Percentiles rank a stretch among this genome's conserved stretches.
Conservation (phyloP, 768 basidiomycete genomes). For the Agrocybe praecox region DNA sequence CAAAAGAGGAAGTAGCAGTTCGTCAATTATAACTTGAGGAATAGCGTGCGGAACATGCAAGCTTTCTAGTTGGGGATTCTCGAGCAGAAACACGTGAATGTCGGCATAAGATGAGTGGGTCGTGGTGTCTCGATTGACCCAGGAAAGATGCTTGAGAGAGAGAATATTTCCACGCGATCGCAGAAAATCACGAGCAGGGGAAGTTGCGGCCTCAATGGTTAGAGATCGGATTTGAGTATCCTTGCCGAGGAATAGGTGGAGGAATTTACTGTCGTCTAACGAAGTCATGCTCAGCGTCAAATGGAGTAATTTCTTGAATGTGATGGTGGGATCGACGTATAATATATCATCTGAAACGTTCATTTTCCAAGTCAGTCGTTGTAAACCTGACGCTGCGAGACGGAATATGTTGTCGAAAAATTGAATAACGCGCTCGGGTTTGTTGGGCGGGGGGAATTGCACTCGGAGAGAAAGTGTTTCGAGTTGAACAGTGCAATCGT, state of each 20-base stretch:
- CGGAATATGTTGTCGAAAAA: conserved; percentile 13
- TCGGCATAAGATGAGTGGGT: conserved; percentile 10
- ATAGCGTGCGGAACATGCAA: conserved; percentile 19
- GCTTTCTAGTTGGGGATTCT: conserved; percentile 26
- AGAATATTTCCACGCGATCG: conserved; percentile 20
- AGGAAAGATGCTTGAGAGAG: conserved; percentile 23
- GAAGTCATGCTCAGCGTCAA: conserved; percentile 18
- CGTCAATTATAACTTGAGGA: conserved; percentile 15
- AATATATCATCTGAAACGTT: conserved; percentile 3
- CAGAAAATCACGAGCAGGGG: conserved; percentile 7
- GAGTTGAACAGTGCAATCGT: background rate
- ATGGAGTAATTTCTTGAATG: conserved; percentile 22
- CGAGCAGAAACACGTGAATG: conserved; percentile 20
- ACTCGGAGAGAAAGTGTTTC: conserved; percentile 7
- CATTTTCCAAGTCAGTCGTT: conserved; percentile 23
- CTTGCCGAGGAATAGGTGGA: conserved; percentile 8
- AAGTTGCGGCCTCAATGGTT: conserved; percentile 13
- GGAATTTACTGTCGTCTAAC: background rate
- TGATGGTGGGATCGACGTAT: background rate
- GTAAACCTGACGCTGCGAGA: conserved; percentile 15
- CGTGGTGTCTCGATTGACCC: conserved; percentile 14
- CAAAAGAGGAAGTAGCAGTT: conserved; percentile 19
- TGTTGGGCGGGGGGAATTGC: too few species aligned
- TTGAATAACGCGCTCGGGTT: too few species aligned
- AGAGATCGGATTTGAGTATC: conserved; percentile 13